phyloP scores from a whole-genome alignment of 805 yeast genomes.

The Ogataea parapolymorpha region DNA sequence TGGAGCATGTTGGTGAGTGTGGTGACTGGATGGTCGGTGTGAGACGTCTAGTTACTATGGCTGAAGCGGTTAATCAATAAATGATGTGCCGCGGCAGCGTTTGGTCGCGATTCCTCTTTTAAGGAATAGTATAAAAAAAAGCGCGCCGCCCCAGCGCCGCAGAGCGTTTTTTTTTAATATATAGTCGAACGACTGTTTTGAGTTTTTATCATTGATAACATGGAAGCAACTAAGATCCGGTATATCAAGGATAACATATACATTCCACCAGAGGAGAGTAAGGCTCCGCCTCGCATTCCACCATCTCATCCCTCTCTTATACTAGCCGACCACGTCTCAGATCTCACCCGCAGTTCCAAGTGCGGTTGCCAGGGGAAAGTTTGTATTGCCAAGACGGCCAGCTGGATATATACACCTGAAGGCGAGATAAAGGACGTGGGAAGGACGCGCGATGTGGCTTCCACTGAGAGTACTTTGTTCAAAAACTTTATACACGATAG shows the following conservation, averaged over 20 bases:
- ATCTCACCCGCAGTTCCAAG: conserved; percentile 24
- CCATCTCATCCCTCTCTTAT: conserved; percentile 35
- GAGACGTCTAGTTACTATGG: conserved; percentile 79
- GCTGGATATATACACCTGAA: conserved; percentile 35
- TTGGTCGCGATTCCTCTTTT: conserved; percentile 1
- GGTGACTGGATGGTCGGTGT: conserved; percentile 95
- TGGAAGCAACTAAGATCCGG: conserved; percentile 33
- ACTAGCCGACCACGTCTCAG: conserved; percentile 30
- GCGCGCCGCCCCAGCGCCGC: conserved; percentile 10
- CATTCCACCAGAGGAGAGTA: conserved; percentile 26
- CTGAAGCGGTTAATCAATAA: conserved; percentile 35
- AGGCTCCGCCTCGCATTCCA: conserved; percentile 29
- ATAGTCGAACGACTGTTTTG: conserved; percentile 7
- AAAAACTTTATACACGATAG: conserved; percentile 23
- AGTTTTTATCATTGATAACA: conserved; percentile 12
- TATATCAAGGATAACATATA: conserved; percentile 33
- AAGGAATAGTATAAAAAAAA: neutral
- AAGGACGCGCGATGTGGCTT: conserved; percentile 20
- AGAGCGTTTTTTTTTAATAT: neutral
- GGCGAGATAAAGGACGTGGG: conserved; percentile 31
- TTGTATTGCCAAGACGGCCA: conserved; percentile 34
- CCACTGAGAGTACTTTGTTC: conserved; percentile 31
- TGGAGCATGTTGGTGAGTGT: conserved; percentile 64
- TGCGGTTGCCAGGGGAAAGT: conserved; percentile 36
- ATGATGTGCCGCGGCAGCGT: neutral